phyloP scores from a whole-genome alignment of 2,329 filamentous ascomycete species.

The Alternaria rosae region DNA sequence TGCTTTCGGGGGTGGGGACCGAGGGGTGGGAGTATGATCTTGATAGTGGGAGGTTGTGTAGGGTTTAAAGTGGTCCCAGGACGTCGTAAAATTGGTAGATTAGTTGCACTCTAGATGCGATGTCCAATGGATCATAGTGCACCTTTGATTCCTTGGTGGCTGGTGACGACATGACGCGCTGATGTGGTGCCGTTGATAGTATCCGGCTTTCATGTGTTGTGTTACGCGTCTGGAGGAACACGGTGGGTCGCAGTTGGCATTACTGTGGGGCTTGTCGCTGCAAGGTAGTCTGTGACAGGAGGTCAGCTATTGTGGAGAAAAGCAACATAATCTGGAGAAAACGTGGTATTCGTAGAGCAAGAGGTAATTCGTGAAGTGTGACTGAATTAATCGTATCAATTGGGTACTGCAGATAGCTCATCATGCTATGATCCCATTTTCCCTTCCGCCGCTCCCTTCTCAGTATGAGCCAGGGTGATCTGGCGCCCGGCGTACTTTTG shows the following conservation, averaged over 20 bases:
- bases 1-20: conserved; percentile 29
- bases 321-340: neutral
- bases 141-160: neutral
- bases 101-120: neutral
- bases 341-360: accelerated
- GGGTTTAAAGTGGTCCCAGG: too few species aligned
- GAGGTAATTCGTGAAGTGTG: neutral
- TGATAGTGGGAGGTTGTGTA: conserved; percentile 27
- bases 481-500: neutral
- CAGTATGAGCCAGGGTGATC: neutral
- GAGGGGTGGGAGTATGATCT: conserved; percentile 34
- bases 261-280: neutral
- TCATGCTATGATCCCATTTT: neutral
- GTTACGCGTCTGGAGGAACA: neutral
- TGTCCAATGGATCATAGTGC: neutral
- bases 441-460: neutral
- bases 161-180: neutral
- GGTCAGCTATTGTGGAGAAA: neutral
- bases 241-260: neutral
- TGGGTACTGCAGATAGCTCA: conserved; percentile 2
- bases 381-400: neutral
- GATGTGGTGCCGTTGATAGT: neutral
- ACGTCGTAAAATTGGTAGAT: neutral
- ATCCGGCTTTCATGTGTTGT: neutral
- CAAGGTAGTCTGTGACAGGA: neutral